These are phyloP conservation scores for Auricularia sp. DNA, from an alignment of 768 basidiomycete species.

Conservation along the genomic window DNA sequence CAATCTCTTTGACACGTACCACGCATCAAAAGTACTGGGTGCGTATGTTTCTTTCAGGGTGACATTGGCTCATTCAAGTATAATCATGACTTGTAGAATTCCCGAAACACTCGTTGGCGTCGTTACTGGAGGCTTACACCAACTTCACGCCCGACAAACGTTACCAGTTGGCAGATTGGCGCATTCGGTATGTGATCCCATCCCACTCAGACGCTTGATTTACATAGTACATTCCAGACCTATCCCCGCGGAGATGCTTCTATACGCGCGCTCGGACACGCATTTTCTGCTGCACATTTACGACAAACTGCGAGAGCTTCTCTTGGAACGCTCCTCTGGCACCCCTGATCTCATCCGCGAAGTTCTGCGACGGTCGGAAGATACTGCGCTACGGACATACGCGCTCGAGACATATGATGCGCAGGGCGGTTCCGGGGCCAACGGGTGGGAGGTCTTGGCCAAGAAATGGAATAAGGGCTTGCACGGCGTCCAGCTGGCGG, in stretches of 20 bases:
- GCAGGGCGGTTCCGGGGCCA: slow-evolving; percentile 49
- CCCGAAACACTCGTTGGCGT: slow-evolving; percentile 73
- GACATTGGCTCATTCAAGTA: no score
- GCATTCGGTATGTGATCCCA: slow-evolving; percentile 52
- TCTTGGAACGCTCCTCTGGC: slow-evolving; percentile 47
- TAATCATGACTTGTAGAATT: slow-evolving; percentile 41
- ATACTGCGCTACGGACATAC: slow-evolving; percentile 66
- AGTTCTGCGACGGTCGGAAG: slow-evolving; percentile 61
- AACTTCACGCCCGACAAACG: slow-evolving; percentile 88
- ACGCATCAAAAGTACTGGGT: slow-evolving; percentile 84
- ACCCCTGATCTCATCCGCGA: slow-evolving; percentile 40
- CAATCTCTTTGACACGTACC: slow-evolving; percentile 94
- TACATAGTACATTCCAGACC: slow-evolving; percentile 34
- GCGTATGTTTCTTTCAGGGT: slow-evolving; percentile 5
- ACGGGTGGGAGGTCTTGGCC: slow-evolving; percentile 70
- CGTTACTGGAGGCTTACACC: slow-evolving; percentile 79
- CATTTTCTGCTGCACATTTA: slow-evolving; percentile 92
- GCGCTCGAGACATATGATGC: slow-evolving; percentile 60
- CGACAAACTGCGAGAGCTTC: slow-evolving; percentile 79
- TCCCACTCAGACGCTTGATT: background rate
- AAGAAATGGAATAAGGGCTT: slow-evolving; percentile 71
- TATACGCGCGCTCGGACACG: slow-evolving; percentile 92
- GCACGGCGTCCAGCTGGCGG: slow-evolving; percentile 39
- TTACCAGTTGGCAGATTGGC: slow-evolving; percentile 96
- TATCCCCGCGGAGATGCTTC: slow-evolving; percentile 76